phyloP scores from a whole-genome alignment of 2,329 filamentous ascomycete species.

The Sporothrix dimorphospora region DNA sequence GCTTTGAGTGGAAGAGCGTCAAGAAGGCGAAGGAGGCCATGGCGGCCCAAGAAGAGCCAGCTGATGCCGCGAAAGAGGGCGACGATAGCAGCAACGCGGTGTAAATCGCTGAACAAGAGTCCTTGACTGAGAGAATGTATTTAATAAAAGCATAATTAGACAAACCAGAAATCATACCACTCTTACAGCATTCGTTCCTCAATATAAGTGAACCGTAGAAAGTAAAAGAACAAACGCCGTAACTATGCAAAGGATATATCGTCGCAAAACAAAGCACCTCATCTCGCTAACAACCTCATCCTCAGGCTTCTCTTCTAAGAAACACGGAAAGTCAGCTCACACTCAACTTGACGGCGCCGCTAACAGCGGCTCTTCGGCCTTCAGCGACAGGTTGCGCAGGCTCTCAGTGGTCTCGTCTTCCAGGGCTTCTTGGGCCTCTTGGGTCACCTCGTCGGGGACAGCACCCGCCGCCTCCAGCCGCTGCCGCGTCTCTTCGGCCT shows the following conservation, averaged over 20 bases:
- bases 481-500: slow-evolving; percentile 52
- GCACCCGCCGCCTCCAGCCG: slow-evolving; percentile 54
- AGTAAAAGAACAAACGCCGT: neutral
- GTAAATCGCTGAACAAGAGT: neutral
- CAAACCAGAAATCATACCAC: neutral
- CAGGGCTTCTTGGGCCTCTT: slow-evolving; percentile 12
- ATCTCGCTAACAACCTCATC: neutral
- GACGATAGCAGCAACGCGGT: neutral
- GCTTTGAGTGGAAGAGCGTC: slow-evolving; percentile 60
- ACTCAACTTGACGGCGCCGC: neutral
- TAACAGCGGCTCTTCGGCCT: slow-evolving; percentile 29
- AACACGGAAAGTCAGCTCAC: neutral
- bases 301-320: neutral
- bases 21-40: slow-evolving; percentile 35
- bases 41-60: neutral
- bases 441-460: slow-evolving; percentile 9
- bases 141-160: neutral
- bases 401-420: slow-evolving; percentile 31
- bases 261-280: neutral
- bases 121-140: neutral
- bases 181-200: neutral
- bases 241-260: slow-evolving; percentile 27
- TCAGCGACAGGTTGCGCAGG: slow-evolving; percentile 44
- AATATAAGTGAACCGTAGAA: neutral
- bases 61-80: neutral